Evolutionary conservation across 78 protist species (phyloP), one percentile per base, ranked within the genome.

Genomic region (Diacronema lutheri): DNA sequence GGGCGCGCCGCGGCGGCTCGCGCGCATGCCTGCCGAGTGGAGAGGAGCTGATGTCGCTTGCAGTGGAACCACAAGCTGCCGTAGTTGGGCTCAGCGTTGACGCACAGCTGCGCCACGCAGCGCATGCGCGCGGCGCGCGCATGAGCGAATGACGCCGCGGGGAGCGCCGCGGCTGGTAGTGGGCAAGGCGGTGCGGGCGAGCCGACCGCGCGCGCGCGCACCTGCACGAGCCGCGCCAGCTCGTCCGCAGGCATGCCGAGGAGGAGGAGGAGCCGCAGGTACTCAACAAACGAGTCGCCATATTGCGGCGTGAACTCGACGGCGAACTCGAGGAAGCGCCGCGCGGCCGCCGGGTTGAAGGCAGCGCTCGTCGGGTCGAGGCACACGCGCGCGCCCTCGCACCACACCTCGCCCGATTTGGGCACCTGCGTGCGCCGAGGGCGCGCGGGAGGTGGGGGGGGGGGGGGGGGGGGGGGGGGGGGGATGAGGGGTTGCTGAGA

Each of bases 401-500:
- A 95, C 97, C 97, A 96, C n/a, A 96, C 97, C 40, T 96, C 98
- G 65, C 98, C 98, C 33, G 95, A 87, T 66, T 96, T 96, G 56
- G 97, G 96, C 21, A 95, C 50, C 50, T 44, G 50, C 50, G 50
- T 44, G 50, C 50, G 50, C 95, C 86, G 88, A 3, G 50, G 16
- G 50, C 50, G 50, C 16, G 16, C 16, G 50, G 50, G 50, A 3
- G 50, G 50, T 7, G 50, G 16, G 50, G 50, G 16, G 50, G 50
- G 50, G 50, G 16, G 50, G 16, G 50, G 50, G 16, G 50, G 50
- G 16, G 50, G 50, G 7, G 50, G 50, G 50, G 50, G 50, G n/a
- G n/a, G n/a, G n/a, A n/a, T 11, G 37, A 7, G 1, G 55, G 55
- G n/a, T n/a, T n/a, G n/a, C n/a, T n/a, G n/a, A n/a, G n/a, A n/a